Base-by-base conservation (phyloP, 2,329 filamentous ascomycete species). In the Aspergillus sp. region DNA sequence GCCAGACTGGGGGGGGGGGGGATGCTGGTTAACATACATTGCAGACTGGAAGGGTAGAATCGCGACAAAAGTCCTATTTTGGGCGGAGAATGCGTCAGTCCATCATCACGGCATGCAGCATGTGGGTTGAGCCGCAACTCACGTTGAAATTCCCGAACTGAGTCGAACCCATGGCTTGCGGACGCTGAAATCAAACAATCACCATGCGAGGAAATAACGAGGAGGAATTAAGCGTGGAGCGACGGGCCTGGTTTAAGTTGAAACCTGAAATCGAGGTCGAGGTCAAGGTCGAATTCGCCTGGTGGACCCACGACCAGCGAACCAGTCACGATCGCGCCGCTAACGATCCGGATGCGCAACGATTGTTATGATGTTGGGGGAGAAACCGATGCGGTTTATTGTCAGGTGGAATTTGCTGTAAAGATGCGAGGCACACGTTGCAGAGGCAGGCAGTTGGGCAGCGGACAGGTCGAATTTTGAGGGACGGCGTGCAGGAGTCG, bases 11-110 rank as follows among this genome's bases (percentile, higher is more conserved):
- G 13, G 13, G 6, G 22, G 13, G 30, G 13, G 13, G 12, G 20
- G 5, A 39, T 11, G 60, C 50, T 30, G 20, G 42, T 22, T 19
- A 34, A 41, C 59, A 37, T 83, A 93, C 89, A 83, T 93, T 93
- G 82, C 90, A 95, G 68, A 93, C 81, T 54, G 90, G 90, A 68
- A 93, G 81, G 57, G 89, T 93, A 68, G 90, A 90, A 78, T 93
- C 89, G 73, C 85, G 88, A 82, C 90, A 95, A 74, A 95, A 93
- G 72, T 89, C 79, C 89, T 93, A 65, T 66, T 45, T 60, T 65
- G 65, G 60, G 51, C 57, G 60, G 56, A 56, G 58, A 58, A 56
- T 56, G 54, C 58, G 63, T 69, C 63, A 70, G 65, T 58, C 51
- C 42, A 24, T 15, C 20, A 19, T 24, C 30, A 20, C 8, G 8